phyloP scores from a whole-genome alignment of 2,329 filamentous ascomycete species.

The Fusarium chaquense region DNA sequence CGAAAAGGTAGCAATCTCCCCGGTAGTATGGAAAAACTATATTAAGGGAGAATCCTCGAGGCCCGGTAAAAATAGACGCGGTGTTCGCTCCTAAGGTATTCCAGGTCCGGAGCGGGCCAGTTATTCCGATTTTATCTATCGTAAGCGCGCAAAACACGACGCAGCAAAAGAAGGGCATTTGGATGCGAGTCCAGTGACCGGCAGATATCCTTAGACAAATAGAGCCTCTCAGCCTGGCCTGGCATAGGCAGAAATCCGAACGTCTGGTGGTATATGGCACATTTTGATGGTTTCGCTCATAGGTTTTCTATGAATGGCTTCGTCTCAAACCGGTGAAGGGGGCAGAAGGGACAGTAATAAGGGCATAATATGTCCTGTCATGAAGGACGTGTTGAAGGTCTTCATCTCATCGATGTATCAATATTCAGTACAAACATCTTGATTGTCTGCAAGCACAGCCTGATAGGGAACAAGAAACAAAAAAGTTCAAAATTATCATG shows the following conservation, averaged over 20 bases:
- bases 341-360: not conserved
- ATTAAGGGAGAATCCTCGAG: not conserved
- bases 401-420: not conserved
- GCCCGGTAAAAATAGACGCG: not conserved
- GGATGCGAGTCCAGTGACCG: not conserved
- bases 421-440: not conserved
- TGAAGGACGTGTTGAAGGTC: not conserved
- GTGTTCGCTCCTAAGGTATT: accelerated
- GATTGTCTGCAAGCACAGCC: not conserved
- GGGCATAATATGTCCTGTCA: not conserved
- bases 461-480: not conserved
- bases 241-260: not conserved
- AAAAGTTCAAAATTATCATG: not conserved
- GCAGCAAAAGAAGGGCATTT: not conserved
- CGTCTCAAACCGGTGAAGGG: not conserved
- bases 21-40: not conserved
- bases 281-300: not conserved
- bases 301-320: not conserved
- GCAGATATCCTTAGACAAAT: too few species aligned
- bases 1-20: not conserved
- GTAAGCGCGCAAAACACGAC: not conserved
- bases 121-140: not conserved
- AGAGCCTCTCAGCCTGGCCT: not conserved
- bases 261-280: not conserved
- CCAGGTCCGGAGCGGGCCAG: accelerated